These are phyloP conservation scores for Trichoderma asperellum DNA, from an alignment of 2,329 filamentous ascomycete species.

Conservation along the genomic window DNA sequence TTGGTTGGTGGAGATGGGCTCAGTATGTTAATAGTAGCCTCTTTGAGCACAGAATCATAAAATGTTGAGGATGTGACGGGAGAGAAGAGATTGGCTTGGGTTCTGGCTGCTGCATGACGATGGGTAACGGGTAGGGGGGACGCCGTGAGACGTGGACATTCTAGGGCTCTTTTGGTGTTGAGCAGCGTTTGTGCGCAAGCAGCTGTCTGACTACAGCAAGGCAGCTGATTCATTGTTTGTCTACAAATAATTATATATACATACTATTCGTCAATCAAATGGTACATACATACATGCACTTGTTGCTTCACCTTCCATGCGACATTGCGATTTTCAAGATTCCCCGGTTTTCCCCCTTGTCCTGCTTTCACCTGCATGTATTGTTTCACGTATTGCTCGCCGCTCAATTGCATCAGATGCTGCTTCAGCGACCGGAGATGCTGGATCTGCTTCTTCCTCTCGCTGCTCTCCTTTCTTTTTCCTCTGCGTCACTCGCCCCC, in stretches of 20 bases:
- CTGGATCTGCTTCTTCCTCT: no score
- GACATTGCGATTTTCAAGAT: conserved; percentile 8
- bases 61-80: neutral
- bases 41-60: neutral
- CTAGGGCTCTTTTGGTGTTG: neutral
- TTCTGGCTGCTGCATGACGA: neutral
- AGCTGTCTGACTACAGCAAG: neutral
- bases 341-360: conserved; percentile 2
- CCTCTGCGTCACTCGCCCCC: no score
- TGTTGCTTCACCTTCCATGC: neutral
- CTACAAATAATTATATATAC: no score
- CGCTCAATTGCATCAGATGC: neutral
- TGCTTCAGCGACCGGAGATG: neutral
- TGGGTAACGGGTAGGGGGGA: neutral
- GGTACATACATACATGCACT: neutral
- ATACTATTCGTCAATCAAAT: no score
- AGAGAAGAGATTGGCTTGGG: neutral
- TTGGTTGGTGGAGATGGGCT: neutral
- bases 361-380: neutral
- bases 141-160: neutral
- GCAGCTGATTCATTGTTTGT: neutral
- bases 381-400: neutral
- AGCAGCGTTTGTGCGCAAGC: neutral
- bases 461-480: no score
- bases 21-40: no score